Evolutionary conservation across 1,284 basidiomycete species (phyloP).

Genomic region (Tremellales sp.): DNA sequence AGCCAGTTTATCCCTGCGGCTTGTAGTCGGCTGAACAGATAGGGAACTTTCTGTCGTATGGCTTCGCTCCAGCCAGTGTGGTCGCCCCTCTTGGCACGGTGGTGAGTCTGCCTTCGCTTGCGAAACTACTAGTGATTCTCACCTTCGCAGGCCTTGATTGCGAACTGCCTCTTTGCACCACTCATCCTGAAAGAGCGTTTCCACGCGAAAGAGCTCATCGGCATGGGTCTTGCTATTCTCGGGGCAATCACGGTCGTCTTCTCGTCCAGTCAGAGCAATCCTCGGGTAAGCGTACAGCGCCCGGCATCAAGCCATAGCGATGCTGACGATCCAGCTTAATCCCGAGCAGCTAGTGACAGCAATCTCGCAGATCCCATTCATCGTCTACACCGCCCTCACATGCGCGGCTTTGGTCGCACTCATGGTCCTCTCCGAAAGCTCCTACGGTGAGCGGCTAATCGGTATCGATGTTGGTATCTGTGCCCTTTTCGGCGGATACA

Average conservation of each 20-base stretch:
- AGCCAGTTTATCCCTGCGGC: no score
- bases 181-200: slow-evolving; percentile 59
- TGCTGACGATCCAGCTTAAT: slow-evolving; percentile 49
- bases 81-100: slow-evolving; percentile 95
- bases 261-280: slow-evolving; percentile 66
- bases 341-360: slow-evolving; percentile 66
- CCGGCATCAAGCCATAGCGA: not conserved
- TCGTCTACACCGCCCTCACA: slow-evolving; percentile 67
- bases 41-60: slow-evolving; percentile 88
- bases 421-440: slow-evolving; percentile 57
- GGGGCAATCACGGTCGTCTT: slow-evolving; percentile 89
- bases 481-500: slow-evolving; percentile 72
- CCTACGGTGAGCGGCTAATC: slow-evolving; percentile 65
- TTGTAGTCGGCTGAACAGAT: no score
- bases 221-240: slow-evolving; percentile 73
- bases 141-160: slow-evolving; percentile 61
- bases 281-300: slow-evolving; percentile 52
- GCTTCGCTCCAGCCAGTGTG: slow-evolving; percentile 81
- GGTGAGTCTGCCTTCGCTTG: slow-evolving; percentile 43
- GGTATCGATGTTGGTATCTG: slow-evolving; percentile 73
- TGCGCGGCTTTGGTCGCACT: slow-evolving; percentile 58
- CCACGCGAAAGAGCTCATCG: slow-evolving; percentile 71
- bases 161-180: slow-evolving; percentile 92
- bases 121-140: not conserved
- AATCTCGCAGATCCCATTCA: slow-evolving; percentile 65